Base-by-base conservation (phyloP, 257 asterid species). In the Jacaranda mimosifolia region DNA sequence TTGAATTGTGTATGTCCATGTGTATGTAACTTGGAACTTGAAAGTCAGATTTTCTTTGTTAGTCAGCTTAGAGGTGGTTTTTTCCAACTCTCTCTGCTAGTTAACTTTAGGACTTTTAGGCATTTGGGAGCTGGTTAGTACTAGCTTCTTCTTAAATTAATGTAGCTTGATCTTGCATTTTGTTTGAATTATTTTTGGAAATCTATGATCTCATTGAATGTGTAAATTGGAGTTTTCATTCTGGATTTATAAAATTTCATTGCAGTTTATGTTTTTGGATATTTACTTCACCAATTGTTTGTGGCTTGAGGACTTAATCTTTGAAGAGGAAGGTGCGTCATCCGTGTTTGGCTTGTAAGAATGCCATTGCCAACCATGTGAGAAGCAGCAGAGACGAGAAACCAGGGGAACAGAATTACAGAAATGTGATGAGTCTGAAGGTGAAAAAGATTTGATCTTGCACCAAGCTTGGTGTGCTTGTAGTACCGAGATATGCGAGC, bases 161-260 rank as follows among this genome's bases (percentile, higher is more conserved):
- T 68, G 58, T 76, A 56, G 79, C 60, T 63, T 63, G 68, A 35
- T 38, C 59, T 67, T 72, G 72, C 77, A 63, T 55, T 74, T 80
- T 75, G 81, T 18, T 63, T 9, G 10, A 55, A 65, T 74, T 65
- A 18, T 35, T 12, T 26, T 26, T 26, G 32, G 55, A 45, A 60
- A 42, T 17, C 53, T 70, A 21, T 67, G 65, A 58, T 73, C 83
- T 56, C 67, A 17, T 56, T 49, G 82, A 72, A 73, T 49, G 10
- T 46, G 80, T 83, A 63, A 26, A 83, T 73, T 63, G 9, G 78
- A 68, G 59, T 39, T n/a, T 32, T 13, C 35, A 13, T 17, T 59
- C 48, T 76, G n/a, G 19, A 13, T 62, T 53, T 21, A 3, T 48
- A 7, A 45, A 21, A 6, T 56, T 32, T 36, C 64, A 13, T 32